Percentiles rank a stretch among this genome's conserved stretches.
Conservation (phyloP, 345 rosid species). For the Sisymbrium altissimum region DNA sequence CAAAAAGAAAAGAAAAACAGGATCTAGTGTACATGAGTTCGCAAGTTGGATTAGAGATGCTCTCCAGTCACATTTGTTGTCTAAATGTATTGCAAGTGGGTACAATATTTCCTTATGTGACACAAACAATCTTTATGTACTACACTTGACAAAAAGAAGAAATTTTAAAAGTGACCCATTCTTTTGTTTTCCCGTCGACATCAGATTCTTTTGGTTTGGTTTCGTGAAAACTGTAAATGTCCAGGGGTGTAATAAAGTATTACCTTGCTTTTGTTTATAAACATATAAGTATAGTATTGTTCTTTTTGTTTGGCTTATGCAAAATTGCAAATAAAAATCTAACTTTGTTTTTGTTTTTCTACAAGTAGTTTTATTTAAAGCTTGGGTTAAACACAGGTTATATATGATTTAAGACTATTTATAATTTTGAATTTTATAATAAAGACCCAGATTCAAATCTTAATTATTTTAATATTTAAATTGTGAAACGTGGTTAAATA, state of each 20-base stretch:
- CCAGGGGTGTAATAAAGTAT: background rate
- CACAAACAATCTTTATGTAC: constrained; percentile 15
- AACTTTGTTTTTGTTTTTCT: background rate
- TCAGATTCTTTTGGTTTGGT: constrained; percentile 29
- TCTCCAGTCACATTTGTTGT: constrained; percentile 7
- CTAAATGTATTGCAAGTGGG: constrained; percentile 25
- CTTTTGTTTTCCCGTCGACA: constrained; percentile 16
- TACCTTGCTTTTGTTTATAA: background rate
- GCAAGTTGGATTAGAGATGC: constrained; percentile 22
- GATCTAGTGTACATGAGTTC: background rate
- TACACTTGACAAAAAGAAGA: constrained; percentile 20
- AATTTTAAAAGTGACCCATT: constrained; percentile 26
- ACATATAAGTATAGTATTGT: background rate
- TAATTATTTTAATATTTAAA: too few relatives aligned
- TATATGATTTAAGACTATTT: background rate
- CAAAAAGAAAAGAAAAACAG: background rate
- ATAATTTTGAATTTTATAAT: too few relatives aligned
- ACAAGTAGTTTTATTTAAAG: background rate
- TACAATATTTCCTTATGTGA: constrained; percentile 15
- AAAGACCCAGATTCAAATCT: too few relatives aligned
- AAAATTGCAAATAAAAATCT: background rate
- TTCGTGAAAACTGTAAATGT: constrained; percentile 1
- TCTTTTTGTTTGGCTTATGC: background rate
- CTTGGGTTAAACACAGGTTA: background rate
- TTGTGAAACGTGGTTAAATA: too few relatives aligned